These are phyloP conservation scores for Venturia aucupariae DNA, from an alignment of 2,329 filamentous ascomycete genomes.

Conservation along the genomic window DNA sequence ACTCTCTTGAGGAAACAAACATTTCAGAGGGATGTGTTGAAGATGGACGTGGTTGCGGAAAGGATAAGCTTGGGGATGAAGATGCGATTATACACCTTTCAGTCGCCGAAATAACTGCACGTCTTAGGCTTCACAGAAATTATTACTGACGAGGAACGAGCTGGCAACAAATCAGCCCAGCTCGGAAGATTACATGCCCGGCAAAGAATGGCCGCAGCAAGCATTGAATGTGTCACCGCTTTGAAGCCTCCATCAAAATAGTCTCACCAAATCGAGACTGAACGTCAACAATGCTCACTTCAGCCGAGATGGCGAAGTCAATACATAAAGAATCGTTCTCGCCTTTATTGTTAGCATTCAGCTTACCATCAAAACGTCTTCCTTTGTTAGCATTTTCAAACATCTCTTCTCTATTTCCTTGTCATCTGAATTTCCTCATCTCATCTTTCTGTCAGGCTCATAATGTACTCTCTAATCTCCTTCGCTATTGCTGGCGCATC, in stretches of 20 bases:
- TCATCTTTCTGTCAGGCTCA: not conserved
- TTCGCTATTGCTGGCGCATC: constrained; percentile 2
- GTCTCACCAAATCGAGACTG: not conserved
- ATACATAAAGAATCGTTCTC: not conserved
- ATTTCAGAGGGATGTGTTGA: not conserved
- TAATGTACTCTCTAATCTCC: constrained; percentile 5
- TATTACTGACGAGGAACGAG: not conserved
- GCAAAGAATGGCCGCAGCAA: constrained; percentile 2
- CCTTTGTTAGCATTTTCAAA: not conserved
- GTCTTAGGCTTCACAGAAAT: not conserved
- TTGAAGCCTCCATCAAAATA: constrained; percentile 2
- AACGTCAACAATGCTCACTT: not conserved
- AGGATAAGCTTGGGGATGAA: not conserved
- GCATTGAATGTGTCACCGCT: not conserved
- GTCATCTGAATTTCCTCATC: not conserved
- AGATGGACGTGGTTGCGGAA: not conserved
- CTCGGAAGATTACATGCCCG: constrained; percentile 7
- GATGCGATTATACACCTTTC: not conserved
- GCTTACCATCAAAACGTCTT: not conserved
- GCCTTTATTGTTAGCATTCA: not conserved
- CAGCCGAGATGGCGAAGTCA: not conserved
- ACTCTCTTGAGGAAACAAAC: not conserved
- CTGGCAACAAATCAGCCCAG: not conserved
- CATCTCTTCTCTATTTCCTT: not conserved
- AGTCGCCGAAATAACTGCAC: not conserved